Evolutionary conservation across 2,329 filamentous ascomycete species (phyloP).

Genomic region (Trichoderma endophyticum): DNA sequence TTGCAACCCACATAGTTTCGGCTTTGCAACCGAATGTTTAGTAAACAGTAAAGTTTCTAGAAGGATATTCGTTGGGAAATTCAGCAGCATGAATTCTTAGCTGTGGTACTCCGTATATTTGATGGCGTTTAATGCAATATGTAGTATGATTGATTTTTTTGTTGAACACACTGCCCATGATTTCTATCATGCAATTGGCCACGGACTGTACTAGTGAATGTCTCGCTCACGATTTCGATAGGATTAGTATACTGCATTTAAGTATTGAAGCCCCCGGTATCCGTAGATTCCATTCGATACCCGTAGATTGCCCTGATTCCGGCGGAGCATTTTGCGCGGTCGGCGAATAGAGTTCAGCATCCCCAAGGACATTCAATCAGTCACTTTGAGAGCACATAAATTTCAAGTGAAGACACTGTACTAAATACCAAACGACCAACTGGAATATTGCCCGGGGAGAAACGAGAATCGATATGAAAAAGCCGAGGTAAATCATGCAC

Average conservation of each 20-base stretch:
- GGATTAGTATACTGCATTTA: not conserved
- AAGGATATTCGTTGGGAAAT: not conserved
- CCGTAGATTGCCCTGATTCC: not conserved
- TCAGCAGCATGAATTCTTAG: not conserved
- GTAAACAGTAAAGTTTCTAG: not conserved
- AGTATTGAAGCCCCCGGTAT: not conserved
- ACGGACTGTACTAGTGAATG: not conserved
- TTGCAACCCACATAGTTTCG: not conserved
- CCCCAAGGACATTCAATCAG: not conserved
- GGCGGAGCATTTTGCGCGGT: not conserved
- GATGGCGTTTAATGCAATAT: not conserved
- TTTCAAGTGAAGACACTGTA: not conserved
- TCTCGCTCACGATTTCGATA: not conserved
- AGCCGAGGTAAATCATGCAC: not conserved
- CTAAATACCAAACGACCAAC: fast-evolving
- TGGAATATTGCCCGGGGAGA: not conserved
- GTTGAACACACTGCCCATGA: not conserved
- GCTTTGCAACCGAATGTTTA: not conserved
- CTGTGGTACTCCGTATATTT: not conserved
- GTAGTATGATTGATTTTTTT: not conserved
- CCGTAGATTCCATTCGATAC: not conserved
- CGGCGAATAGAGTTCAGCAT: not conserved
- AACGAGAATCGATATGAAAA: not conserved
- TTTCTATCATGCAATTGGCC: not conserved
- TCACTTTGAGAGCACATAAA: not conserved